Base-by-base conservation (phyloP, 2,329 filamentous ascomycete species). In the Ustulina deusta region DNA sequence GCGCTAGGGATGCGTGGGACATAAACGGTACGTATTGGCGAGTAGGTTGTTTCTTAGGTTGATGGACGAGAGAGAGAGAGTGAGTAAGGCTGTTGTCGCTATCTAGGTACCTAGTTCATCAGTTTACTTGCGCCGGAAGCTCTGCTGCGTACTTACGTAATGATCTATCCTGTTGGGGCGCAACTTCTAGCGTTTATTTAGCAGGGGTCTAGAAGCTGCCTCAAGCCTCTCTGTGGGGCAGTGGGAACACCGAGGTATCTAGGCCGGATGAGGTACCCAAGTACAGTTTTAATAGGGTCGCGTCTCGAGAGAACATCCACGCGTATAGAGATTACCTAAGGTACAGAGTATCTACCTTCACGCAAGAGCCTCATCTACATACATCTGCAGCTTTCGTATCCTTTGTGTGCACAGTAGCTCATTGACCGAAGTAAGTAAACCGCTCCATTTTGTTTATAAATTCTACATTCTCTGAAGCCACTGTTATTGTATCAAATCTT, bases 271-370 rank as follows among this genome's bases (percentile, higher is more conserved):
- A 46, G 29, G 29, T 44, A 44, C 17, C 6, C 25, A 38, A 22
- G 27, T 44, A 58, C 36, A 65, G 72, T 48, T 72, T 73, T 74
- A 73, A 73, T 74, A 46, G 71, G 65, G 69, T 76, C 73, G 74
- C 73, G 74, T 74, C 69, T 72, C 46, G 55, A 48, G 34, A 66
- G 48, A 32, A 59, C 38, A 58, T 61, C 44, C 1, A 74, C 72
- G 72, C 74, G 74, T 72, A 36, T 49, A 54, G 34, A 52, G 27
- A 20, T 27, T 46, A n/a, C 22, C 6, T 20, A 57, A 25, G 9
- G 6, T 7, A 51, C 6, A 22, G 15, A n/a, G 17, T 44, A 9
- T 20, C 13, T 38, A 20, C 11, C 46, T 51, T 42, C 6, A 51
- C 13, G 22, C 27, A 66, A 51, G 46, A 64, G 38, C 56, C 51